Percentiles rank a stretch among this genome's conserved stretches.
phyloP scores from a whole-genome alignment of 768 basidiomycete species.

The Panaeolus papilionaceus region DNA sequence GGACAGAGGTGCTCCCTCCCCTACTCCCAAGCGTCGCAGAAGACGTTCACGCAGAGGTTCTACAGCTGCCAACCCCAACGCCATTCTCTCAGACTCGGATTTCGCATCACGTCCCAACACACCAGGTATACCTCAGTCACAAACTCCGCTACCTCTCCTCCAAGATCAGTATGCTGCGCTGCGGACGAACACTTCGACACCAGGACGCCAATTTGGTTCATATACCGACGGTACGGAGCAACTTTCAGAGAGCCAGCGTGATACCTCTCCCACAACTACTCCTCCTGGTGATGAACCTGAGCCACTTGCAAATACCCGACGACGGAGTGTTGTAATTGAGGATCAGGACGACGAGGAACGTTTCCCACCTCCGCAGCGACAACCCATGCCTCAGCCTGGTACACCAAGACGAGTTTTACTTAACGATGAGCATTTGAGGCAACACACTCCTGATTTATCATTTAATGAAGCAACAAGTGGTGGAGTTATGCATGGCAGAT shows the following conservation, averaged over 20 bases:
- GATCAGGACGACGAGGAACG: conserved; percentile 67
- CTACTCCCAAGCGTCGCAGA: conserved; percentile 60
- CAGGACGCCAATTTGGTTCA: conserved; percentile 44
- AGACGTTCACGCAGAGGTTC: conserved; percentile 61
- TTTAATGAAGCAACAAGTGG: neutral
- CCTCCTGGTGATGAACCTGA: conserved; percentile 37
- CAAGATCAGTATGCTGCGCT: conserved; percentile 44
- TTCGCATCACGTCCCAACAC: conserved; percentile 60
- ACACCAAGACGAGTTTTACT: conserved; percentile 45
- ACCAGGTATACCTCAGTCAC: conserved; percentile 53
- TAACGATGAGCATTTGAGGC: conserved; percentile 11
- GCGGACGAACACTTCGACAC: conserved; percentile 50
- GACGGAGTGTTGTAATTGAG: conserved; percentile 72
- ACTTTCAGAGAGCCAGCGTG: conserved; percentile 28
- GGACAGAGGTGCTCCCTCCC: conserved; percentile 51
- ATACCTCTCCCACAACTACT: conserved; percentile 26
- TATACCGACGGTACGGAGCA: conserved; percentile 38
- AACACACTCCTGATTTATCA: neutral
- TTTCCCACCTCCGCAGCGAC: conserved; percentile 41
- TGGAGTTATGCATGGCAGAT: neutral
- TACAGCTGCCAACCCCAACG: conserved; percentile 46
- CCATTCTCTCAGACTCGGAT: conserved; percentile 60
- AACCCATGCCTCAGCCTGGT: conserved; percentile 43
- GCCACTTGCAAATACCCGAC: conserved; percentile 48
- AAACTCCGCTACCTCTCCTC: conserved; percentile 52